Evolutionary conservation across 495 filamentous ascomycete genomes (phyloP).

Genomic region (Xeromyces bisporus): DNA sequence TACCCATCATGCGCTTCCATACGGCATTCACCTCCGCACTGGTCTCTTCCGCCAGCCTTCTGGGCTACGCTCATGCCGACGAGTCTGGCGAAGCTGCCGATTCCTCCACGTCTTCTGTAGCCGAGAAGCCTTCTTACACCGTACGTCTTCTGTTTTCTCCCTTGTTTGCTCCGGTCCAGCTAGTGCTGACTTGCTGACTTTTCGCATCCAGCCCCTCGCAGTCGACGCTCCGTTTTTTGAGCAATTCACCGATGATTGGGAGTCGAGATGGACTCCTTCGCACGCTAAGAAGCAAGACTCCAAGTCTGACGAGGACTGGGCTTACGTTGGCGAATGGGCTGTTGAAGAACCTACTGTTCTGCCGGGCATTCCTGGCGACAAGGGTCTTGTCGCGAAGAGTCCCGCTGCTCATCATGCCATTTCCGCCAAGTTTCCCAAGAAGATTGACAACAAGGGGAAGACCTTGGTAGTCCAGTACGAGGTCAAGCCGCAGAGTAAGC

Average conservation of each 20-base stretch:
- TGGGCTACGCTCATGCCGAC: conserved; percentile 59
- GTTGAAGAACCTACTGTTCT: conserved; percentile 89
- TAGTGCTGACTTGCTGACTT: conserved; percentile 7
- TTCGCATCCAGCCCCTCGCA: conserved; percentile 61
- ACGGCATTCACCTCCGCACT: conserved; percentile 46
- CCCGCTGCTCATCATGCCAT: conserved; percentile 96
- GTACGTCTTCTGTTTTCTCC: conserved; percentile 35
- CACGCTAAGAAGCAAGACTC: conserved; percentile 93
- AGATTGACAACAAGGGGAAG: conserved; percentile 93
- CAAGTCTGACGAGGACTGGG: conserved; percentile 83
- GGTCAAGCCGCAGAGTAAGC: conserved; percentile 94
- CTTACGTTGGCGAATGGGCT: conserved; percentile 89
- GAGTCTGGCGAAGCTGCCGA: conserved; percentile 42
- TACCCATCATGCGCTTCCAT: conserved; percentile 66
- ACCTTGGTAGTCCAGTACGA: conserved; percentile 96
- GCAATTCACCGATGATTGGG: conserved; percentile 95
- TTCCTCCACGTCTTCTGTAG: conserved; percentile 36
- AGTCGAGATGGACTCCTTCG: conserved; percentile 77
- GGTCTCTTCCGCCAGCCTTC: conserved; percentile 50
- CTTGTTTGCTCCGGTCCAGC: conserved; percentile 4
- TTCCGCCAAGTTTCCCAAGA: conserved; percentile 94
- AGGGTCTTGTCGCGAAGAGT: conserved; percentile 95
- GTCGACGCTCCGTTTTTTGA: conserved; percentile 92
- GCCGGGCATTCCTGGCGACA: conserved; percentile 91
- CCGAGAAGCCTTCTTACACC: conserved; percentile 69